Evolutionary conservation across 2,329 filamentous ascomycete species (phyloP).

Genomic region (Ophiostoma perfectum): DNA sequence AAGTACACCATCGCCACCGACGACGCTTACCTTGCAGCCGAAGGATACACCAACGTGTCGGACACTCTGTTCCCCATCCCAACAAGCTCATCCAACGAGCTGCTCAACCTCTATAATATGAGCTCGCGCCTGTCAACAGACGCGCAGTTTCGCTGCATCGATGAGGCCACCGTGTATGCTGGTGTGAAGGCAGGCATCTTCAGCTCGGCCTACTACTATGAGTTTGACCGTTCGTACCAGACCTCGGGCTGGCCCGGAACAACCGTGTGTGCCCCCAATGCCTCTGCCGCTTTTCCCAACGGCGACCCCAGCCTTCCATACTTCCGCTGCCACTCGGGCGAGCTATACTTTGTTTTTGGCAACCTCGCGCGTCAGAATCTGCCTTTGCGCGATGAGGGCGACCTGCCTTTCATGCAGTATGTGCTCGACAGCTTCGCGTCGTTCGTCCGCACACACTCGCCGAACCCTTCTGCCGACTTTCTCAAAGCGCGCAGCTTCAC

Average conservation of each 20-base stretch:
- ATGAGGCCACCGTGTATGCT: conserved; percentile 53
- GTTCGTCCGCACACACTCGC: conserved; percentile 47
- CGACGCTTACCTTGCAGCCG: conserved; percentile 32
- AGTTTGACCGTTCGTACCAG: conserved; percentile 53
- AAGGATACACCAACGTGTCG: conserved; percentile 34
- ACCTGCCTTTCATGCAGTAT: conserved; percentile 36
- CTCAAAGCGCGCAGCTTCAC: conserved; percentile 40
- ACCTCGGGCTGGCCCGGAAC: conserved; percentile 50
- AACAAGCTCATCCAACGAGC: conserved; percentile 39
- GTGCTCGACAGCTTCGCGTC: conserved; percentile 46
- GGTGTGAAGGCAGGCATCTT: conserved; percentile 43
- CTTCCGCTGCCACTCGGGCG: conserved; percentile 53
- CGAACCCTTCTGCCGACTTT: conserved; percentile 44
- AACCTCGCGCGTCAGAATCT: conserved; percentile 40
- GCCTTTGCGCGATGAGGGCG: conserved; percentile 43
- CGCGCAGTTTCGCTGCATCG: conserved; percentile 54
- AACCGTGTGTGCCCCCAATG: conserved; percentile 43
- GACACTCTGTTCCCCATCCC: conserved; percentile 47
- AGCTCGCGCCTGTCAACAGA: conserved; percentile 52
- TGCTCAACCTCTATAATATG: conserved; percentile 52
- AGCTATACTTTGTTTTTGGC: conserved; percentile 51
- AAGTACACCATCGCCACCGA: conserved; percentile 26
- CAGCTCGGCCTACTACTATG: conserved; percentile 51
- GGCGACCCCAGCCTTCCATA: conserved; percentile 43
- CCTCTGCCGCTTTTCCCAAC: conserved; percentile 33